Percentiles rank a stretch among this genome's conserved stretches.
Evolutionary conservation across 164 flowering plant genomes (phyloP).

Genomic region (Annona cherimola): DNA sequence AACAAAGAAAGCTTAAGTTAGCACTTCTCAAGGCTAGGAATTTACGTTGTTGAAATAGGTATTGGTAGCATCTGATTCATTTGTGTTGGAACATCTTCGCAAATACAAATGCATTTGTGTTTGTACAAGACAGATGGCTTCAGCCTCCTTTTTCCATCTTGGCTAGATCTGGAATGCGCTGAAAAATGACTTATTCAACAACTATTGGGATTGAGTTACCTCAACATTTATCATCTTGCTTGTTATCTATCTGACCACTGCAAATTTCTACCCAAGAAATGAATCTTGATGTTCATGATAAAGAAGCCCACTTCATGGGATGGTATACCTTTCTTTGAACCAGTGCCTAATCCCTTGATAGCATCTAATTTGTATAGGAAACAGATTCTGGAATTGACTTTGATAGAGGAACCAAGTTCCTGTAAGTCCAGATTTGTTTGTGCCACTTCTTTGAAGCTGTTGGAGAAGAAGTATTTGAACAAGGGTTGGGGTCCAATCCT

Average conservation of each 20-base stretch:
- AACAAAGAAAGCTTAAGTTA: constrained; percentile 36
- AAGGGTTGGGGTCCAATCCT: neutral
- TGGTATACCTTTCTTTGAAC: neutral
- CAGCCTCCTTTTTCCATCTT: neutral
- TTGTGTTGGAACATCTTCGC: neutral
- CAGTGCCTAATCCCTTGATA: neutral
- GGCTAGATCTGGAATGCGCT: neutral
- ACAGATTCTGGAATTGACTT: no score
- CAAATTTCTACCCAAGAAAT: neutral
- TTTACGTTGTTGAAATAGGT: constrained; percentile 11
- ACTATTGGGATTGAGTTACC: neutral
- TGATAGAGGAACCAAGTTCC: no score
- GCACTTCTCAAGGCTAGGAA: constrained; percentile 35
- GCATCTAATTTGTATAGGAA: no score
- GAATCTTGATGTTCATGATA: neutral
- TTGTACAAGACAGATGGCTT: neutral
- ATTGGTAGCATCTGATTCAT: neutral
- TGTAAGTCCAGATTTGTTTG: no score
- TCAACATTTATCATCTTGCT: neutral
- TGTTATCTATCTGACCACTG: neutral
- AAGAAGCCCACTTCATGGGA: constrained; percentile 1
- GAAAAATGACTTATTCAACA: neutral
- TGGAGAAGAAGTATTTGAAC: neutral
- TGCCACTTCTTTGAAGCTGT: neutral
- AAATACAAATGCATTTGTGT: no score